phyloP scores from a whole-genome alignment of 2,329 filamentous ascomycete species.

The Zalaria obscura region DNA sequence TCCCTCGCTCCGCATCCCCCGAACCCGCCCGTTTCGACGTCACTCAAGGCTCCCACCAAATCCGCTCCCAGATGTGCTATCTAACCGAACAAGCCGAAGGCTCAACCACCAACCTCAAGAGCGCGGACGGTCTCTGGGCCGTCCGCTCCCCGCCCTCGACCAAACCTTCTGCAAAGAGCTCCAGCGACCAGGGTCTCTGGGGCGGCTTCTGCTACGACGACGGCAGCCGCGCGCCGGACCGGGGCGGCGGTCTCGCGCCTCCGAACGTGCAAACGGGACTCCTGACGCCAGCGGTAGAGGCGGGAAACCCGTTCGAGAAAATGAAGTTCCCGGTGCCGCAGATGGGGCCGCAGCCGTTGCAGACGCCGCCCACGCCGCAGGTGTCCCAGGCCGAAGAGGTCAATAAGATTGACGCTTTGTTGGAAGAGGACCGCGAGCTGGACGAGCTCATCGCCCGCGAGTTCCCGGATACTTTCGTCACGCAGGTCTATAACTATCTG shows the following conservation, averaged over 20 bases:
- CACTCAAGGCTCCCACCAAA: conserved; percentile 45
- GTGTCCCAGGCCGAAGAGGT: conserved; percentile 4
- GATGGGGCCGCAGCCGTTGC: background rate
- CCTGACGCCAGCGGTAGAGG: conserved; percentile 30
- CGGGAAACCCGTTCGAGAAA: conserved; percentile 27
- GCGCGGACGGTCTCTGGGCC: conserved; percentile 46
- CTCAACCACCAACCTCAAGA: conserved; percentile 27
- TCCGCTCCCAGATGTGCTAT: conserved; percentile 34
- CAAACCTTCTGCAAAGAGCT: conserved; percentile 7
- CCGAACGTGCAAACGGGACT: conserved; percentile 32
- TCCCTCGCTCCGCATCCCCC: conserved; percentile 71
- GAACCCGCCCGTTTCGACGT: conserved; percentile 74
- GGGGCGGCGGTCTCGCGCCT: conserved; percentile 21
- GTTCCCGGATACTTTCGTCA: conserved; percentile 74
- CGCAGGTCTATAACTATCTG: conserved; percentile 94
- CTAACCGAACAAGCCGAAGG: conserved; percentile 35
- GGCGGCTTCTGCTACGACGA: conserved; percentile 49
- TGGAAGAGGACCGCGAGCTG: conserved; percentile 27
- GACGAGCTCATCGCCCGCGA: conserved; percentile 39
- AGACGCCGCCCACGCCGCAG: conserved; percentile 15
- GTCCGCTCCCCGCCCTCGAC: conserved; percentile 2
- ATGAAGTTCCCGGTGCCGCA: background rate
- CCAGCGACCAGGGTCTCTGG: conserved; percentile 48
- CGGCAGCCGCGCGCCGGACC: conserved; percentile 18
- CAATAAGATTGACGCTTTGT: conserved; percentile 23